Conservation (phyloP, 2,329 filamentous ascomycete genomes). For the Sclerotinia borealis region DNA sequence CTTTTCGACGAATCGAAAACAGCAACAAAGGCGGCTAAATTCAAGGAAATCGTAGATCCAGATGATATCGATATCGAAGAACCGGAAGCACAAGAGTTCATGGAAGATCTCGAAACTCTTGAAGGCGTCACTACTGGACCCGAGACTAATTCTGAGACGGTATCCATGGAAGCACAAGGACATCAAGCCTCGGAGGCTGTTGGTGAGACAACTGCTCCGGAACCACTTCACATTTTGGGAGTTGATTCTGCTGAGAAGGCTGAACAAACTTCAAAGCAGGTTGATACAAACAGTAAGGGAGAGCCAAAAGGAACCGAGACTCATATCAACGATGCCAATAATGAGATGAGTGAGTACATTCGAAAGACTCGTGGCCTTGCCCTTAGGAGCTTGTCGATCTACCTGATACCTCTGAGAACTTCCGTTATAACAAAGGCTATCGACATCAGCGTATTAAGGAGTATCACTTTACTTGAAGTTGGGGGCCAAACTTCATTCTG, state of each 20-base stretch:
- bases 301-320: neutral
- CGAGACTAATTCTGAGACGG: neutral
- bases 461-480: conserved; percentile 57
- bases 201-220: neutral
- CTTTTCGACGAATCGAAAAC: conserved; percentile 25
- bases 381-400: conserved; percentile 48
- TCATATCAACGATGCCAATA: neutral
- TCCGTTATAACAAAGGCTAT: conserved; percentile 50
- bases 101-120: conserved; percentile 18
- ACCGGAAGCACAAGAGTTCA: conserved; percentile 25
- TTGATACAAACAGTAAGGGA: neutral
- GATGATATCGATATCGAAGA: conserved; percentile 32
- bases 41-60: conserved; percentile 27
- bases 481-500: conserved; percentile 56
- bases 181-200: neutral
- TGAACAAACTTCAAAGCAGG: neutral
- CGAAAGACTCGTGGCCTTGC: conserved; percentile 52
- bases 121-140: neutral
- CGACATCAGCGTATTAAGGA: conserved; percentile 50
- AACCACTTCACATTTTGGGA: neutral
- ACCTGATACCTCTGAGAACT: conserved; percentile 55
- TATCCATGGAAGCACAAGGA: neutral
- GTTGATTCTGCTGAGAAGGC: neutral
- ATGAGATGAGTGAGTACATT: conserved; percentile 44
- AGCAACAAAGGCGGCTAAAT: conserved; percentile 12